Base-by-base conservation (phyloP, 2,329 filamentous ascomycete species). In the Hirsutella thompsonii region DNA sequence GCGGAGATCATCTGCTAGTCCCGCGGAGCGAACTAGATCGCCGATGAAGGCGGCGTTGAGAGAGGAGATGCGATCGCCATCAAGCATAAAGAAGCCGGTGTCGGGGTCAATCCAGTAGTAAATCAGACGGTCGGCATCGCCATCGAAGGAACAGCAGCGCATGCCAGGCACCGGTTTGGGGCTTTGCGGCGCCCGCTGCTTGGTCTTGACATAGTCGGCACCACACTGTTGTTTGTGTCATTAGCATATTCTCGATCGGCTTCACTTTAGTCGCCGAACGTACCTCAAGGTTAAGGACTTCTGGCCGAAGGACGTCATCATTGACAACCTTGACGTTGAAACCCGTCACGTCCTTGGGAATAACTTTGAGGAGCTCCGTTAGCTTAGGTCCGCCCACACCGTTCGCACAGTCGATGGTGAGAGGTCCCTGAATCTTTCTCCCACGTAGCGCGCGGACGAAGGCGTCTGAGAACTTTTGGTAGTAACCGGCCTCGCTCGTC, bases 201-300 rank as follows among this genome's bases (percentile, higher is more conserved):
- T 87, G 16, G 92, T 96, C 70, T 98, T 98, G 63, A 98, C 92
- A 53, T 79, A 96, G 64, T 98, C 92, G 56, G 92, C 92, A 61
- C 92, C 92, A 56, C 85, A 94, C 79, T 93, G 30, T 16, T 18
- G 14, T 16, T 23, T 2, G n/a, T 10, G 21, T 33, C 11, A 8
- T 49, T 29, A 47, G 39, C 41, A 38, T 29, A n/a, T 23, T 44
- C 39, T 36, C 18, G 13, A 3, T 8, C 14, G 8, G 5, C 8
- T 11, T 8, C 2, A 8, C 6, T 11, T 4, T 36, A 5, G 35
- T 9, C 5, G 21, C 32, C 14, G 13, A 5, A 59, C 74, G 62
- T 69, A 89, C 85, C 53, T 94, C 86, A 23, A 84, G 76, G 63
- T 98, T 98, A 51, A 98, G 69, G 42, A 82, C 76, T 57, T 94